These are phyloP conservation scores for Coelastrella sp. DNA, from an alignment of 139 green algal genomes.

Conservation along the genomic window DNA sequence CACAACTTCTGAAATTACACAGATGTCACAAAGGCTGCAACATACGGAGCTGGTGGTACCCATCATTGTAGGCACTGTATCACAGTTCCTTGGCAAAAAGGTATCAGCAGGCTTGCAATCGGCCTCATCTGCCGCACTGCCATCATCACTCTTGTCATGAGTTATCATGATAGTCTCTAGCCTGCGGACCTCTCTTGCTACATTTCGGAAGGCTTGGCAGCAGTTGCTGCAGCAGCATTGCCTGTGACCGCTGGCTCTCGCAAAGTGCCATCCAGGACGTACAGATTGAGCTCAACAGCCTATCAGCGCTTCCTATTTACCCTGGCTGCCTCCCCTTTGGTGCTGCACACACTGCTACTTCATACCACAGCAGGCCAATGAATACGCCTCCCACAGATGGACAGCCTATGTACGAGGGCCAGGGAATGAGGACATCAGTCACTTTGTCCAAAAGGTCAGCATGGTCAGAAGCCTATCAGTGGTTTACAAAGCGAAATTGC, in stretches of 20 bases:
- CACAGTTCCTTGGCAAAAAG: conserved; percentile 95
- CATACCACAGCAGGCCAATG: conserved; percentile 68
- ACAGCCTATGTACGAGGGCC: conserved; percentile 90
- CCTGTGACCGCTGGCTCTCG: no score
- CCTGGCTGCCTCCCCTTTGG: background rate
- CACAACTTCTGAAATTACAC: background rate
- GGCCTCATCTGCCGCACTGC: no score
- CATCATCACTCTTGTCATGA: no score
- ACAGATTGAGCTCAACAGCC: no score
- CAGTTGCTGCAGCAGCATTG: background rate
- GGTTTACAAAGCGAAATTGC: no score
- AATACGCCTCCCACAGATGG: conserved; percentile 87
- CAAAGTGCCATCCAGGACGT: no score
- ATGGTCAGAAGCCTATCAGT: conserved; percentile 32
- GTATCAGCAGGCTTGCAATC: conserved; percentile 43
- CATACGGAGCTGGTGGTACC: conserved; percentile 82
- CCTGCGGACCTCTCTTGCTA: no score
- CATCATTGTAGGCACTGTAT: conserved; percentile 84
- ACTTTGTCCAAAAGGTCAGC: conserved; percentile 71
- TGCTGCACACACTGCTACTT: background rate
- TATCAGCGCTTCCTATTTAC: background rate
- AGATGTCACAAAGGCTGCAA: conserved; percentile 55
- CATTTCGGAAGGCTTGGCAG: no score
- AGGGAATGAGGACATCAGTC: conserved; percentile 84
- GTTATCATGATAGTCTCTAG: no score